Percentiles rank a stretch among this genome's conserved stretches.
These are phyloP conservation scores for Miscanthus lutarioriparius DNA, from an alignment of 176 grass and related monocot species.

Conservation along the genomic window DNA sequence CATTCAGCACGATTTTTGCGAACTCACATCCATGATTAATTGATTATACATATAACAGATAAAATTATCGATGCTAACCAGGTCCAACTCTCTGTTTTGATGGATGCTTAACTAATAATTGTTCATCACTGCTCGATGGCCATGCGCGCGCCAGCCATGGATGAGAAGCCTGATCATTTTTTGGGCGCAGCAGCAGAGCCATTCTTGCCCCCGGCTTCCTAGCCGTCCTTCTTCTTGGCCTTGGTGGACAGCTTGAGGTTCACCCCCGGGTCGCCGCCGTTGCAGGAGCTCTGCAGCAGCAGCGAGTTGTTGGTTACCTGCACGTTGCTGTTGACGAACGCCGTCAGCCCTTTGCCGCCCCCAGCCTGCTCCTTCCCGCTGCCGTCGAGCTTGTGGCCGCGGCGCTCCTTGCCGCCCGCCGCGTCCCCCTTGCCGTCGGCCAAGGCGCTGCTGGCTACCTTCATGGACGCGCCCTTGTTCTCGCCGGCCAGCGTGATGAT, in stretches of 20 bases:
- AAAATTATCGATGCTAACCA: neutral
- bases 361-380: neutral
- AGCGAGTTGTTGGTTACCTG: slow-evolving; percentile 88
- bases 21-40: neutral
- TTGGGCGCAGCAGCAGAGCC: neutral
- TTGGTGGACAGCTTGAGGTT: slow-evolving; percentile 48
- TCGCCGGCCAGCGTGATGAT: slow-evolving; percentile 69
- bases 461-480: slow-evolving; percentile 82
- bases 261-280: slow-evolving; percentile 49
- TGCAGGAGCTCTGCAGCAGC: slow-evolving; percentile 56
- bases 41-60: neutral
- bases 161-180: slow-evolving; percentile 5
- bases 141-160: neutral
- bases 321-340: slow-evolving; percentile 74
- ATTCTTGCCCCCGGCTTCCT: neutral
- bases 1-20: neutral
- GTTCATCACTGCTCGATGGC: neutral
- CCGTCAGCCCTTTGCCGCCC: slow-evolving; percentile 16
- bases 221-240: slow-evolving; percentile 28
- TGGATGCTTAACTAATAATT: neutral
- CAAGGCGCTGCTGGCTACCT: slow-evolving; percentile 24
- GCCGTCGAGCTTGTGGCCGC: neutral
- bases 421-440: neutral
- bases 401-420: slow-evolving; percentile 3
- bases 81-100: neutral